These are phyloP conservation scores for Hymenoscyphus albidus DNA, from an alignment of 2,329 filamentous ascomycete genomes.

Conservation along the genomic window DNA sequence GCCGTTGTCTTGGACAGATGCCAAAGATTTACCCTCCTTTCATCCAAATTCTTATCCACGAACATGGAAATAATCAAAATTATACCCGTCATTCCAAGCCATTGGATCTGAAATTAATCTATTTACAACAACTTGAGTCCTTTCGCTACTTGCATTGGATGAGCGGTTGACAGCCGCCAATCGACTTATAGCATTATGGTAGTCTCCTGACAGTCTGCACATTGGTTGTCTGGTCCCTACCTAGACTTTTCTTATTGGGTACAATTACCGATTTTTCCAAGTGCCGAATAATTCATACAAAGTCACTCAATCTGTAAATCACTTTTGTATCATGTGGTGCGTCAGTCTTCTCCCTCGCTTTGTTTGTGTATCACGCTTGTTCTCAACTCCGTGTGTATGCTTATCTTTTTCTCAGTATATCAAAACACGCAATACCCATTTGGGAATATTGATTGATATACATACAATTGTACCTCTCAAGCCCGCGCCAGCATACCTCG, in stretches of 20 bases:
- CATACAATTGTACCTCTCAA: too few relatives aligned
- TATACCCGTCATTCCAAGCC: neutral
- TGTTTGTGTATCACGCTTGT: neutral
- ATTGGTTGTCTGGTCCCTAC: neutral
- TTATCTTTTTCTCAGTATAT: too few relatives aligned
- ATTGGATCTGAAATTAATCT: neutral
- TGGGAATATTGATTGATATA: too few relatives aligned
- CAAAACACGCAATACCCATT: too few relatives aligned
- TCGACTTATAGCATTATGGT: neutral
- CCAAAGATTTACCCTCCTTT: neutral
- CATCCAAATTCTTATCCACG: neutral
- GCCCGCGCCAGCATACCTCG: too few relatives aligned
- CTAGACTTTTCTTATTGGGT: neutral
- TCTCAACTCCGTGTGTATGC: too few relatives aligned
- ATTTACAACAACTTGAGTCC: neutral
- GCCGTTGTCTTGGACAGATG: neutral
- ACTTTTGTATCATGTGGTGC: neutral
- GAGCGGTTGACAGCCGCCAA: neutral
- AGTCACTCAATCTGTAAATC: neutral
- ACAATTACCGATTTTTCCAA: neutral
- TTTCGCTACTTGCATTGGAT: neutral
- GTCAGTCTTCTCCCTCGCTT: neutral
- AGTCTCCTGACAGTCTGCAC: neutral
- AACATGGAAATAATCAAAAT: neutral
- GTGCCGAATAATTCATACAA: neutral